Evolutionary conservation across 331 rosid genomes (phyloP).

Genomic region (Acacia pycnantha): DNA sequence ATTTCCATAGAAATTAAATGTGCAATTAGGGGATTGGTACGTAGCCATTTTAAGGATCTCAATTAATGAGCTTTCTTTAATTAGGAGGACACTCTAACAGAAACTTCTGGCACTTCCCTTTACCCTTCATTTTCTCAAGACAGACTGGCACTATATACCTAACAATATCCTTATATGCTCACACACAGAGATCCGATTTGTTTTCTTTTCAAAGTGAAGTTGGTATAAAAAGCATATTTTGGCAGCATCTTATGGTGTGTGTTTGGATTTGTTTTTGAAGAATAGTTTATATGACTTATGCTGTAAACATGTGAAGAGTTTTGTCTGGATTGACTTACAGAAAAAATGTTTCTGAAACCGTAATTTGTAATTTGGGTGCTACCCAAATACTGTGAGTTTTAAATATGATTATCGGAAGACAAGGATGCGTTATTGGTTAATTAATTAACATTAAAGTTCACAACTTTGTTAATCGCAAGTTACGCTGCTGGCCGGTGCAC

Average conservation of each 20-base stretch:
- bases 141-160: background rate
- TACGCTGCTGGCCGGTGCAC: background rate
- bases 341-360: too few species aligned
- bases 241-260: background rate
- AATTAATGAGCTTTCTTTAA: too few species aligned
- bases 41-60: background rate
- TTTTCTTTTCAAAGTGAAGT: background rate
- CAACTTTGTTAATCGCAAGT: background rate
- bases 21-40: too few species aligned
- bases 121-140: background rate
- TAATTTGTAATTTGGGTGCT: too few species aligned
- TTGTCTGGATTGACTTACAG: too few species aligned
- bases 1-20: background rate
- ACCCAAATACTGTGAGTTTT: background rate
- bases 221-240: background rate
- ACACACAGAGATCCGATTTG: background rate
- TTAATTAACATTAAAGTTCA: background rate
- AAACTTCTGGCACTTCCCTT: background rate
- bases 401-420: background rate
- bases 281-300: too few species aligned
- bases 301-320: too few species aligned
- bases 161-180: background rate
- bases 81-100: background rate
- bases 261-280: too few species aligned
- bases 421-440: background rate